These are phyloP conservation scores for Fusarium kyushuense DNA, from an alignment of 2,329 filamentous ascomycete genomes.

Conservation along the genomic window DNA sequence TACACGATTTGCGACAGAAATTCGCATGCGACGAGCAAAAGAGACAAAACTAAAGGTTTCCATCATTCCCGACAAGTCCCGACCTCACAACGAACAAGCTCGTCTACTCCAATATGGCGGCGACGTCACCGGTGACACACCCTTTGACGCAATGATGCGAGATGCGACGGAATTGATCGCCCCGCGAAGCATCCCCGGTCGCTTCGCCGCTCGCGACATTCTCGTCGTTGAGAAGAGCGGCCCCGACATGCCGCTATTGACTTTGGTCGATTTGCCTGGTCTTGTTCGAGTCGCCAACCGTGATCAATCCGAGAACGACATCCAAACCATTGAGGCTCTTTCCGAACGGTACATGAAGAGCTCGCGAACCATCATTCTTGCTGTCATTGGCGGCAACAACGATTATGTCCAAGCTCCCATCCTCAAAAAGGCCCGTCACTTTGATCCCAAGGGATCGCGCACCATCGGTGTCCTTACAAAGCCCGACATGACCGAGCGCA, in stretches of 20 bases:
- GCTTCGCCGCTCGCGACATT: constrained; percentile 65
- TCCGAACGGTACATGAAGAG: constrained; percentile 68
- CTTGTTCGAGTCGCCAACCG: constrained; percentile 66
- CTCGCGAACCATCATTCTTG: constrained; percentile 66
- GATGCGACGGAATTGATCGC: constrained; percentile 64
- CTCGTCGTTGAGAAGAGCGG: constrained; percentile 70
- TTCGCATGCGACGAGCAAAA: constrained; percentile 64
- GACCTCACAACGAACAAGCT: constrained; percentile 61
- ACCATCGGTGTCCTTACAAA: constrained; percentile 67
- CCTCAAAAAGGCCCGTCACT: constrained; percentile 62
- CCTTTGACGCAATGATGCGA: constrained; percentile 65
- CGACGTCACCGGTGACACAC: constrained; percentile 57
- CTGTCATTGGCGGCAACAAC: constrained; percentile 67
- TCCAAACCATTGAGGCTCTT: constrained; percentile 63
- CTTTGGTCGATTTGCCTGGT: constrained; percentile 71
- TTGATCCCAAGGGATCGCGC: constrained; percentile 62
- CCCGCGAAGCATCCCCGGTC: constrained; percentile 62
- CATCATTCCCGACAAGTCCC: constrained; percentile 66
- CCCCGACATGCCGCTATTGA: constrained; percentile 69
- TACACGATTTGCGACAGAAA: constrained; percentile 71
- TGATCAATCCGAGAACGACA: constrained; percentile 65
- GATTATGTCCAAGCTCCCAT: constrained; percentile 67
- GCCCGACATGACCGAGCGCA: constrained; percentile 65
- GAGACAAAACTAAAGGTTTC: constrained; percentile 61
- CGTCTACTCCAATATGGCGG: constrained; percentile 62